Percentiles rank a stretch among this genome's conserved stretches.
These are phyloP conservation scores for Quercus rubra DNA, from an alignment of 306 rosid genomes.

Conservation along the genomic window DNA sequence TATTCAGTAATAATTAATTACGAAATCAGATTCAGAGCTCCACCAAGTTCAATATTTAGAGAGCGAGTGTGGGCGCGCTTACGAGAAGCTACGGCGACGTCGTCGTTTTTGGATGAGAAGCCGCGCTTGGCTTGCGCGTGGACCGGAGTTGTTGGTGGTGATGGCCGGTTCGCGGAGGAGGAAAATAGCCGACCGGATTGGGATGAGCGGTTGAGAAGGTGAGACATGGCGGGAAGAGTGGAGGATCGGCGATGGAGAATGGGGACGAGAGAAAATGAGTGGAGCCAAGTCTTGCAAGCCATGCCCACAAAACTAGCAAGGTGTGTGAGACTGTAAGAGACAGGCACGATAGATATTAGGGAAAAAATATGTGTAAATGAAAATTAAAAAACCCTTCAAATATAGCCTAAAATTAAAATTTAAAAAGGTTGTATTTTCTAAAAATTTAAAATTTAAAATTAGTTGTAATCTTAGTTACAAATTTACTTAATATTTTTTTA, in stretches of 20 bases:
- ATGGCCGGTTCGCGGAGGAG: constrained; percentile 10
- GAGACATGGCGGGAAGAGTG: constrained; percentile 31
- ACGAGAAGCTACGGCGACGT: constrained; percentile 57
- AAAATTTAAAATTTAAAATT: too few species aligned
- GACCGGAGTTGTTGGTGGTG: constrained; percentile 13
- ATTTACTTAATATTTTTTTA: too few species aligned
- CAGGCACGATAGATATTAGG: too few species aligned
- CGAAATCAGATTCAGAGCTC: background rate
- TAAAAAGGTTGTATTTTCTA: too few species aligned
- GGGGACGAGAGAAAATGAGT: constrained; percentile 21
- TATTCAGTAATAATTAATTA: background rate
- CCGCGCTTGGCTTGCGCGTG: constrained; percentile 51
- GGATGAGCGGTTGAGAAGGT: constrained; percentile 20
- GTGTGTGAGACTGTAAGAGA: too few species aligned
- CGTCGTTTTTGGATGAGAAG: constrained; percentile 42
- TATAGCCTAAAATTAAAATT: too few species aligned
- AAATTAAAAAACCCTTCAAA: too few species aligned
- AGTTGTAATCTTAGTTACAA: too few species aligned
- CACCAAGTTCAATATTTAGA: background rate
- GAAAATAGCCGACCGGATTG: constrained; percentile 11
- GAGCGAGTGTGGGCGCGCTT: constrained; percentile 9
- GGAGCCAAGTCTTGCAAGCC: constrained; percentile 40
- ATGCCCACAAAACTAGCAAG: constrained; percentile 22
- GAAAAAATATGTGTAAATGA: too few species aligned
- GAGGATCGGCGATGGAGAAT: constrained; percentile 20